Percentiles rank a stretch among this genome's conserved stretches.
Conservation (phyloP, 371 early-diverging fungal genomes). For the Parasitella parasitica region DNA sequence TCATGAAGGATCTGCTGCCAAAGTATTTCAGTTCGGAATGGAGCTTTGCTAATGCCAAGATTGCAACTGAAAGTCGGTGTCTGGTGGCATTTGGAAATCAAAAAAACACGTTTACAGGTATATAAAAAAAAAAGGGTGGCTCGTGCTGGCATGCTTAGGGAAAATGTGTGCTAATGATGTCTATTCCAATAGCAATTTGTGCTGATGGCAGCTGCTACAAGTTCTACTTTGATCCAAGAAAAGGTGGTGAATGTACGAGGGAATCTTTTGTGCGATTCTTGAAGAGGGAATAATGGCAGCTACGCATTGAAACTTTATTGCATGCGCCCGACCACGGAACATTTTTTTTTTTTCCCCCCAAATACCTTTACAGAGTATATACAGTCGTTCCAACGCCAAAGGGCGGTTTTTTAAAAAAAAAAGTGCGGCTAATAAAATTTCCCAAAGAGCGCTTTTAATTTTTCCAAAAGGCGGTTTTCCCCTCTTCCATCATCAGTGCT, state of each 20-base stretch:
- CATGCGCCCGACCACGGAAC: too few relatives aligned
- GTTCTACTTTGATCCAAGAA: conserved; percentile 77
- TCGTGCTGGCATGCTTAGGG: background rate
- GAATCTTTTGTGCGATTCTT: conserved; percentile 68
- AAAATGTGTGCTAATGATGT: too few relatives aligned
- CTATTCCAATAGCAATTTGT: conserved; percentile 79
- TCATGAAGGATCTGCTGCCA: conserved; percentile 88
- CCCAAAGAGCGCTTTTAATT: too few relatives aligned
- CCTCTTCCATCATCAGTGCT: too few relatives aligned
- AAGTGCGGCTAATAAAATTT: too few relatives aligned
- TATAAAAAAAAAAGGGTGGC: too few relatives aligned
- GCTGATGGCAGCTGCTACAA: conserved; percentile 87
- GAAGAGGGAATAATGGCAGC: conserved; percentile 23
- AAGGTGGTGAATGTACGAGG: conserved; percentile 77
- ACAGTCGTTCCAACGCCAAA: too few relatives aligned
- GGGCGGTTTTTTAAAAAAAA: too few relatives aligned
- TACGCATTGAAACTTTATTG: too few relatives aligned
- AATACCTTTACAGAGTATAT: too few relatives aligned
- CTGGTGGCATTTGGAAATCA: conserved; percentile 79
- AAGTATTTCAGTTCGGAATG: conserved; percentile 94
- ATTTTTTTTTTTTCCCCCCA: too few relatives aligned
- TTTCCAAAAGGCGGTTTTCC: too few relatives aligned
- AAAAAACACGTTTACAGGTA: conserved; percentile 72
- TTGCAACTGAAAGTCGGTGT: conserved; percentile 78
- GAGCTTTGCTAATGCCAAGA: conserved; percentile 88